phyloP scores from a whole-genome alignment of 2,329 filamentous ascomycete genomes.

The Cordyceps militaris region DNA sequence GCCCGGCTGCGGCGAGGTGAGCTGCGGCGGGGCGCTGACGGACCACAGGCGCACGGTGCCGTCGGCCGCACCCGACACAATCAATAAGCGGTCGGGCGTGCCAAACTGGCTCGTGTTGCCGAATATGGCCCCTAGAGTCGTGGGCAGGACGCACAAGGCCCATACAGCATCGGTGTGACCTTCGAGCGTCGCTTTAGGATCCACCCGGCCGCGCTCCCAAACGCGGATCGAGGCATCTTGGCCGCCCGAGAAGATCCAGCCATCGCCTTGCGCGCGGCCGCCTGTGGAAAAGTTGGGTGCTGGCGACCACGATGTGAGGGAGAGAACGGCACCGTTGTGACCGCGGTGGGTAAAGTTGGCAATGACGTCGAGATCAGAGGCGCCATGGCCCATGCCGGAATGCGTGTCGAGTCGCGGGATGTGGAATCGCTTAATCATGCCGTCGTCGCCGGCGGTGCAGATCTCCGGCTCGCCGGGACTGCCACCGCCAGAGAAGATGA shows the following conservation, averaged over 20 bases:
- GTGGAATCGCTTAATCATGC: conserved; percentile 93
- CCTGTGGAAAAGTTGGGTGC: conserved; percentile 85
- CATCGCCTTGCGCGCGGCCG: conserved; percentile 80
- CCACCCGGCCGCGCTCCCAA: conserved; percentile 90
- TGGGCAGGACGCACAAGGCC: conserved; percentile 86
- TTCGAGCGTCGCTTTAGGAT: conserved; percentile 89
- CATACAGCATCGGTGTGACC: conserved; percentile 95
- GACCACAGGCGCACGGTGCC: conserved; percentile 92
- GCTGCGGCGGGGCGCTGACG: conserved; percentile 80
- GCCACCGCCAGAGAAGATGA: conserved; percentile 94
- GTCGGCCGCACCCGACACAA: conserved; percentile 89
- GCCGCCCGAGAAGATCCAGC: conserved; percentile 97
- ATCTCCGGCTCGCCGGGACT: conserved; percentile 95
- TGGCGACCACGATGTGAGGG: conserved; percentile 77
- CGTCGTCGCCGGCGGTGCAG: conserved; percentile 91
- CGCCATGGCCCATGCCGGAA: conserved; percentile 40
- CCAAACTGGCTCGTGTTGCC: conserved; percentile 69
- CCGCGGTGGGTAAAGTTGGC: conserved; percentile 95
- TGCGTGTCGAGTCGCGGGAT: conserved; percentile 71
- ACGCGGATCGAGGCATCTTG: conserved; percentile 90
- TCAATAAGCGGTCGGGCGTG: conserved; percentile 73
- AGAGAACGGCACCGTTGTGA: conserved; percentile 84
- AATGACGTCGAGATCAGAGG: conserved; percentile 79
- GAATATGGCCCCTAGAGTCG: conserved; percentile 73
- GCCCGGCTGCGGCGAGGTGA: conserved; percentile 73